Conservation (phyloP, 805 yeast genomes). For the Saturnispora ahearnii region DNA sequence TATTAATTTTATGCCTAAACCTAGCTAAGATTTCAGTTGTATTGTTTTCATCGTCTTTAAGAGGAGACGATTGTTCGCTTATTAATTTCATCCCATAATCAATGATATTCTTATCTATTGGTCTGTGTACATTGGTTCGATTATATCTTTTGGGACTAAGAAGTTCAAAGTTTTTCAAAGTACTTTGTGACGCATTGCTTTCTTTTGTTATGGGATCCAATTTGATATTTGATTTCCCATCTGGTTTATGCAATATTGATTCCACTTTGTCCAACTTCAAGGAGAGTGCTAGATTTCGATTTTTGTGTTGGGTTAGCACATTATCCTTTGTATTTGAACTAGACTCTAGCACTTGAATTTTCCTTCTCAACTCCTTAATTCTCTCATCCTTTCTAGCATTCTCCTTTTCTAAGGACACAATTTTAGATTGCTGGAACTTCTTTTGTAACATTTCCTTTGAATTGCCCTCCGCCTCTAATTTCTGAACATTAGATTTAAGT, state of each 20-base stretch:
- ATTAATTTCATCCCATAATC: too few relatives aligned
- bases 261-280: slow-evolving; percentile 9
- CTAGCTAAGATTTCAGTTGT: background rate
- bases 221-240: background rate
- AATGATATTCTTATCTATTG: too few relatives aligned
- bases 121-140: too few relatives aligned
- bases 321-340: slow-evolving; percentile 4
- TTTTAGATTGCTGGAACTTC: background rate
- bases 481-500: background rate
- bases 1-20: background rate
- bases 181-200: background rate
- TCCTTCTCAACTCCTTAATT: slow-evolving; percentile 1
- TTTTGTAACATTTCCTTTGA: too few relatives aligned
- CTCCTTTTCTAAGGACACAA: background rate
- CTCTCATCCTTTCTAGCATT: background rate
- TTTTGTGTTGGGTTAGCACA: slow-evolving; percentile 4
- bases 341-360: background rate
- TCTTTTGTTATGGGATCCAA: background rate
- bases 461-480: background rate
- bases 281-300: slow-evolving; percentile 2
- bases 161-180: too few relatives aligned
- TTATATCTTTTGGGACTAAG: too few relatives aligned
- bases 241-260: background rate
- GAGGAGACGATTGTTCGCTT: too few relatives aligned
- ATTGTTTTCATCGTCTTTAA: background rate